Evolutionary conservation across 805 yeast genomes (phyloP), one percentile per base, ranked within the genome.

Genomic region (Diddensiella transvaalensis): DNA sequence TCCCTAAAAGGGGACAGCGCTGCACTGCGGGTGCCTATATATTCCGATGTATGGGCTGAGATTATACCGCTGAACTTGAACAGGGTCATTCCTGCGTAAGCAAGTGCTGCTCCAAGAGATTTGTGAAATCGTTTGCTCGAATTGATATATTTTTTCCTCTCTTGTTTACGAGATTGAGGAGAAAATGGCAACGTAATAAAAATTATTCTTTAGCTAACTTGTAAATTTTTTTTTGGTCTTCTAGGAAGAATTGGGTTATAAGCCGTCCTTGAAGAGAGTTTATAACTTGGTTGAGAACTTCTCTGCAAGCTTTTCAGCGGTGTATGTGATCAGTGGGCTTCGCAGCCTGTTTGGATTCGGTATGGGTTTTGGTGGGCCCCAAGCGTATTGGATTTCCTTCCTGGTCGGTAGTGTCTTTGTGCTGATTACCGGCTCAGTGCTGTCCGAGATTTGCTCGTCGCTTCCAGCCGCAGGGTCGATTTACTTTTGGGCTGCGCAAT

Each of bases 401-500:
- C 36, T 44, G 30, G 38, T 53, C 13, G 36, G 51, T 2, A 26
- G 48, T 18, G 46, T 53, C 8, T 55, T 56, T 39, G 42, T 52
- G 22, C 30, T 53, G 17, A 53, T 57, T 47, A 57, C 60, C 4
- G 54, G 58, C 8, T 48, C 57, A 4, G 52, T 49, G 4, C 40
- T 57, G 29, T 59, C 60, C 6, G 60, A 57, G 36, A 45, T 53
- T 17, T 57, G 58, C 33, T 57, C 60, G 4, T 52, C 59, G 13
- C 43, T 55, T 3, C 60, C 60, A 26, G 57, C 59, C 11, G 53
- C 60, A n/a, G 60, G 60, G 2, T 55, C 59, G 17, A 55, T 57
- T 32, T 57, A 57, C 29, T 37, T 55, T 8, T 57, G 60, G 60
- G 60, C 60, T 17, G 59, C 59, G 29, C 56, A 48, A 11, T 38